These are phyloP conservation scores for Oryza australiensis DNA, from an alignment of 176 grass and related monocot species.

Conservation along the genomic window DNA sequence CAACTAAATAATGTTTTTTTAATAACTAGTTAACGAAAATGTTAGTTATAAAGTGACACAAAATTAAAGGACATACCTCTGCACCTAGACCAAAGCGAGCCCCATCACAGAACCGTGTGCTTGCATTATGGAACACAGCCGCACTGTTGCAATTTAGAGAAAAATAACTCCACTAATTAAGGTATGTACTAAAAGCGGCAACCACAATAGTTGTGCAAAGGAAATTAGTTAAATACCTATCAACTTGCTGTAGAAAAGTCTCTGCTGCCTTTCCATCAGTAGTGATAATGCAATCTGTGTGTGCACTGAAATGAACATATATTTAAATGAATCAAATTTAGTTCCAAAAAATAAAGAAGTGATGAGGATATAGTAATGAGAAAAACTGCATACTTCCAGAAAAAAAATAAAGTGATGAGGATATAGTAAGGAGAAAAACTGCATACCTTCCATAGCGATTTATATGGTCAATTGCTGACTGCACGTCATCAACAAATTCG, in stretches of 20 bases:
- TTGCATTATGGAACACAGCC: slow-evolving; percentile 96
- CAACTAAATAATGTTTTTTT: background rate
- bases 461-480: slow-evolving; percentile 88
- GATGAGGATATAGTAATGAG: background rate
- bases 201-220: background rate
- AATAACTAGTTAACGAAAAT: background rate
- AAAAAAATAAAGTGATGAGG: background rate
- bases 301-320: slow-evolving; percentile 59
- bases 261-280: slow-evolving; percentile 65
- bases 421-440: background rate
- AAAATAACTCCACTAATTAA: slow-evolving; percentile 17
- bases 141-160: slow-evolving; percentile 53
- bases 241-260: slow-evolving; percentile 83
- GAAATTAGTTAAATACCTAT: slow-evolving; percentile 64
- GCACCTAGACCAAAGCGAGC: slow-evolving; percentile 92
- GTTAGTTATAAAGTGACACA: background rate
- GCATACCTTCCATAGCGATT: slow-evolving; percentile 86
- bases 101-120: slow-evolving; percentile 95
- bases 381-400: slow-evolving; percentile 55
- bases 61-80: slow-evolving; percentile 61
- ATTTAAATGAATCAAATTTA: slow-evolving; percentile 9
- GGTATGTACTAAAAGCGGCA: background rate
- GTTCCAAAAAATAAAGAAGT: background rate
- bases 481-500: slow-evolving; percentile 88
- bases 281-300: slow-evolving; percentile 91